phyloP scores from a whole-genome alignment of 108 stramenopile genomes.

The Cyclotella baltica region DNA sequence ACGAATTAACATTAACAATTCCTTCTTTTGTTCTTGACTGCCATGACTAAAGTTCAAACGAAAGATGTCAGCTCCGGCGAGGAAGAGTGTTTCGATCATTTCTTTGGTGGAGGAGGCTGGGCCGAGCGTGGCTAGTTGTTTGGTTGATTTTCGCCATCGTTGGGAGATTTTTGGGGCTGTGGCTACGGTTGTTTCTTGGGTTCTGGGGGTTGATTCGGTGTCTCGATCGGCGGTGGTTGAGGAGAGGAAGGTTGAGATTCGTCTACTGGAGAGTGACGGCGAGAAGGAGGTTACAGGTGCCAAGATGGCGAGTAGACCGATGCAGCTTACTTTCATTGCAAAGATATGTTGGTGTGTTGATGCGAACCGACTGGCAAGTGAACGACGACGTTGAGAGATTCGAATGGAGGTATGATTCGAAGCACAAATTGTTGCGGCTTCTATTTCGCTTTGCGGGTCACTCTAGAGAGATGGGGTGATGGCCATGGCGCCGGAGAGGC shows the following conservation, averaged over 20 bases:
- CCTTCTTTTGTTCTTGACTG: slow-evolving; percentile 79
- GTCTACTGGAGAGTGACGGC: background rate
- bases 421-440: too few relatives aligned
- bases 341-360: background rate
- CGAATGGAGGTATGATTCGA: too few relatives aligned
- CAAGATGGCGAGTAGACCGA: slow-evolving; percentile 5
- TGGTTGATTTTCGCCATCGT: slow-evolving; percentile 74
- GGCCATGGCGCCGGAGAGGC: too few relatives aligned
- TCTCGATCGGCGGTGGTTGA: slow-evolving; percentile 10
- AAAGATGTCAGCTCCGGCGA: slow-evolving; percentile 88
- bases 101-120: slow-evolving; percentile 76
- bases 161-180: slow-evolving; percentile 50
- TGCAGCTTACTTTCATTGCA: slow-evolving; percentile 3
- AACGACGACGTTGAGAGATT: too few relatives aligned
- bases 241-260: background rate
- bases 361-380: too few relatives aligned
- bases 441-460: too few relatives aligned
- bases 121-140: slow-evolving; percentile 87
- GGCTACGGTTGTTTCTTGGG: slow-evolving; percentile 42
- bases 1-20: slow-evolving; percentile 65
- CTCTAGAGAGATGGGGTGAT: too few relatives aligned
- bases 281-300: slow-evolving; percentile 5
- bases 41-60: slow-evolving; percentile 92
- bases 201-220: too few relatives aligned
- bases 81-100: slow-evolving; percentile 87